phyloP scores from a whole-genome alignment of 495 filamentous ascomycete genomes.

The Xylaria telfairii region DNA sequence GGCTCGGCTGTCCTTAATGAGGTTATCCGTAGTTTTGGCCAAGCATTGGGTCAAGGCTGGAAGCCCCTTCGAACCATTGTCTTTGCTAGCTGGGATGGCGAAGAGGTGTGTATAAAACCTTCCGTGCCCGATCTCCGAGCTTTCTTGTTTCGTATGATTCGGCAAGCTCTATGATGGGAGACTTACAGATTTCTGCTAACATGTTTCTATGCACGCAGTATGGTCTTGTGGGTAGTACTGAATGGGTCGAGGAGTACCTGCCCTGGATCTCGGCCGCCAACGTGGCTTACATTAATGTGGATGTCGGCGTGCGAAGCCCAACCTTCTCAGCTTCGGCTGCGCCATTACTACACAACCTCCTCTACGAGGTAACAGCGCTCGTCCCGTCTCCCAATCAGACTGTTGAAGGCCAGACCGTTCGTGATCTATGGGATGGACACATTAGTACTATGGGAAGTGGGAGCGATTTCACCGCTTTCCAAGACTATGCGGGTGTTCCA shows the following conservation, averaged over 20 bases:
- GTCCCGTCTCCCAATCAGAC: conserved; percentile 87
- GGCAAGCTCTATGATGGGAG: too few species aligned
- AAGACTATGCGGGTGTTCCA: conserved; percentile 86
- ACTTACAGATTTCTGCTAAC: too few species aligned
- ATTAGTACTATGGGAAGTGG: conserved; percentile 77
- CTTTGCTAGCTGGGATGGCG: conserved; percentile 94
- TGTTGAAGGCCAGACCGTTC: conserved; percentile 74
- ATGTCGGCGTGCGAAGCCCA: conserved; percentile 75
- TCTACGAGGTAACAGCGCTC: conserved; percentile 70
- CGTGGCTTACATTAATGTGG: conserved; percentile 91
- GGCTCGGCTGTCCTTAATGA: conserved; percentile 92
- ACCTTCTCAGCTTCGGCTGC: conserved; percentile 73
- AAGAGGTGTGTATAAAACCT: too few species aligned
- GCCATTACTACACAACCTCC: conserved; percentile 78
- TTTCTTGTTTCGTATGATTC: too few species aligned
- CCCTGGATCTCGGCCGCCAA: conserved; percentile 80
- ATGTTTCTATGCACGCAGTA: too few species aligned
- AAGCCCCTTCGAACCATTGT: conserved; percentile 88
- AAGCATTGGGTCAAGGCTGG: conserved; percentile 82
- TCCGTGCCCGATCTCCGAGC: too few species aligned
- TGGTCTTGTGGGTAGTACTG: conserved; percentile 89
- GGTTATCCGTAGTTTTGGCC: conserved; percentile 80
- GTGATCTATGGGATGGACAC: conserved; percentile 72
- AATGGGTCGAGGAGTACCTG: conserved; percentile 93
- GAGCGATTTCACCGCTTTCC: conserved; percentile 91